phyloP scores from a whole-genome alignment of 345 rosid species.

The Kernera saxatilis region DNA sequence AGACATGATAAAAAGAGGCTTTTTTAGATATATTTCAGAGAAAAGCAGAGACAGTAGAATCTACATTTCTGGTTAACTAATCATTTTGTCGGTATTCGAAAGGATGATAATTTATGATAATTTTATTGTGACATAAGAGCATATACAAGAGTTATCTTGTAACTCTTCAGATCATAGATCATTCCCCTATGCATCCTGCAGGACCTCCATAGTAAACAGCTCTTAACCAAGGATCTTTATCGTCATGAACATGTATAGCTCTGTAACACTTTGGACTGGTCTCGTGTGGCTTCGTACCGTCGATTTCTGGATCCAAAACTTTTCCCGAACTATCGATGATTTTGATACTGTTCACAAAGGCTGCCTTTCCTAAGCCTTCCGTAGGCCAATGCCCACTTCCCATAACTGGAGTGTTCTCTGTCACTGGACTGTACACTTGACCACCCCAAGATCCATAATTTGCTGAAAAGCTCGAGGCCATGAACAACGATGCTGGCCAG shows the following conservation, averaged over 20 bases:
- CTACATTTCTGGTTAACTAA: background rate
- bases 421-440: background rate
- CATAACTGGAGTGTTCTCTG: conserved; percentile 5
- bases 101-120: background rate
- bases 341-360: background rate
- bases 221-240: background rate
- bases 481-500: conserved; percentile 20
- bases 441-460: conserved; percentile 13
- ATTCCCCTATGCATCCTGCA: conserved; percentile 6
- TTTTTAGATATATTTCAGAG: background rate
- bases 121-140: background rate
- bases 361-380: background rate
- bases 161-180: background rate
- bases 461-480: background rate
- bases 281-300: background rate
- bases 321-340: background rate
- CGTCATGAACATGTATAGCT: background rate
- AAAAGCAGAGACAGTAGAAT: background rate
- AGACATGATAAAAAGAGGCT: background rate
- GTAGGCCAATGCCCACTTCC: conserved; percentile 22
- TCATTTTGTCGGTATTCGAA: background rate
- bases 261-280: background rate
- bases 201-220: conserved; percentile 15
- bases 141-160: background rate
- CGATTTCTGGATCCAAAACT: background rate